Conservation (phyloP, 371 early-diverging fungal species). For the Syncephalastrum monosporum region DNA sequence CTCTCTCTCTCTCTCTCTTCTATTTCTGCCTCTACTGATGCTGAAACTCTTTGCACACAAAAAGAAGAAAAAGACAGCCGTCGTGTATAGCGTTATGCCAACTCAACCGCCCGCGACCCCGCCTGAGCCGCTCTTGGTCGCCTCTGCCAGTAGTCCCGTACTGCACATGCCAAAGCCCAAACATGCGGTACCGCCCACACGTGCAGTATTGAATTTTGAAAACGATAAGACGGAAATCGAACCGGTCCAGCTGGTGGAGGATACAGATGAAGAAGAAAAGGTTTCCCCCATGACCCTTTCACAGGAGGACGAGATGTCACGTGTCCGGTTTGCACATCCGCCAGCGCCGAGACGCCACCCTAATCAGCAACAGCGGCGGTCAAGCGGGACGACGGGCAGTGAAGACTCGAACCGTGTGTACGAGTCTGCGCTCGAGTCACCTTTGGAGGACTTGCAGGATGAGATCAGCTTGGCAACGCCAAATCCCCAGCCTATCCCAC, state of each 20-base stretch:
- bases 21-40: slow-evolving; percentile 6
- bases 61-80: slow-evolving; percentile 15
- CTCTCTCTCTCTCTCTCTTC: not conserved
- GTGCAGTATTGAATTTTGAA: slow-evolving; percentile 9
- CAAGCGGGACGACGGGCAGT: slow-evolving; percentile 5
- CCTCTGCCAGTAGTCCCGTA: slow-evolving; percentile 3
- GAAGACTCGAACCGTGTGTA: slow-evolving; percentile 16
- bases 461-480: too few relatives aligned
- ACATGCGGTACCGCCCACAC: slow-evolving; percentile 16
- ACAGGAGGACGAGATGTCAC: too few relatives aligned
- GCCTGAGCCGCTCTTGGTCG: not conserved
- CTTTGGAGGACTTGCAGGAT: not conserved
- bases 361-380: not conserved
- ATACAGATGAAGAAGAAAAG: too few relatives aligned
- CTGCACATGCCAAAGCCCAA: slow-evolving; percentile 21
- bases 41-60: slow-evolving; percentile 12
- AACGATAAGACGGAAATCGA: slow-evolving; percentile 18
- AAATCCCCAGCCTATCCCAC: too few relatives aligned
- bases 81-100: not conserved
- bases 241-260: too few relatives aligned
- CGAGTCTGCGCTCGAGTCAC: slow-evolving; percentile 15
- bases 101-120: not conserved
- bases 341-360: too few relatives aligned
- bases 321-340: too few relatives aligned
- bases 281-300: too few relatives aligned